These are phyloP conservation scores for Alloteropsis semialata DNA, from an alignment of 176 grass and related monocot genomes.

Conservation along the genomic window DNA sequence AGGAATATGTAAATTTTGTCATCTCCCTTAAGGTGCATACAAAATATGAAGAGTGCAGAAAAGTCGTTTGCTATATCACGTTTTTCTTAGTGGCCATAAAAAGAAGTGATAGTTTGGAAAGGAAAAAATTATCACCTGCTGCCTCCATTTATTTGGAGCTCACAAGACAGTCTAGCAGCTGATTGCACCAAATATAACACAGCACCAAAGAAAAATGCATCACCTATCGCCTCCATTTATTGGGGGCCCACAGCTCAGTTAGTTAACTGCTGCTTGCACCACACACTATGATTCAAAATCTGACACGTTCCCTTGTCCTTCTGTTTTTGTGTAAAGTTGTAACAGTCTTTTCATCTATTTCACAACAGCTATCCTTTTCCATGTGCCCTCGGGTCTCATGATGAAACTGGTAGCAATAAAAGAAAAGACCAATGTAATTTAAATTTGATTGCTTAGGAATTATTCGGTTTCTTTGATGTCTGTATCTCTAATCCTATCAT, in stretches of 20 bases:
- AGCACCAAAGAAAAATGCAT: not conserved
- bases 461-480: not conserved
- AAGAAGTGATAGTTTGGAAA: not conserved
- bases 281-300: not conserved
- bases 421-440: not conserved
- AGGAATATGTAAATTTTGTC: constrained; percentile 4
- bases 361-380: not conserved
- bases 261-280: not conserved
- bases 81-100: not conserved
- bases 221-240: not conserved
- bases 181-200: not conserved
- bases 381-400: not conserved
- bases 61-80: constrained; percentile 2
- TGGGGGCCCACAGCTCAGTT: not conserved
- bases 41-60: not conserved
- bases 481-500: constrained; percentile 6
- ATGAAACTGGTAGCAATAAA: not conserved
- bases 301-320: not conserved
- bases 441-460: not conserved
- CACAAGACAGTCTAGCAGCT: not conserved
- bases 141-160: constrained; percentile 18
- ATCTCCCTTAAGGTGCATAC: not conserved
- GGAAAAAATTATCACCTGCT: not conserved
- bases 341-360: not conserved
- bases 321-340: not conserved